phyloP scores from a whole-genome alignment of 345 rosid genomes.

The Bruguiera parviflora region DNA sequence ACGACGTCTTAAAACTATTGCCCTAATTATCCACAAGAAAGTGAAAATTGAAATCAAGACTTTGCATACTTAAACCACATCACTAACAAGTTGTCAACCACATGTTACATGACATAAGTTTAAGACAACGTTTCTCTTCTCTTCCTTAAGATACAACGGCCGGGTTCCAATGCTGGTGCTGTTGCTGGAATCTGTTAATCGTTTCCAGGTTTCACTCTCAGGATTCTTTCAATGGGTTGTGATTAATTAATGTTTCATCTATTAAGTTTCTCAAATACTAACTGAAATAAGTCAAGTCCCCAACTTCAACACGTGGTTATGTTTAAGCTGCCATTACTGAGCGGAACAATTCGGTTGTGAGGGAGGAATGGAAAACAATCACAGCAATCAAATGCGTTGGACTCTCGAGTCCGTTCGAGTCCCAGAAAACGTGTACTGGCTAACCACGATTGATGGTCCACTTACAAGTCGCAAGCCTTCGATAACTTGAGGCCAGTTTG shows the following conservation, averaged over 20 bases:
- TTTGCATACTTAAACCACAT: too few relatives aligned
- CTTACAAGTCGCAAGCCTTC: slow-evolving; percentile 8
- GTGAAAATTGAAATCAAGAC: too few relatives aligned
- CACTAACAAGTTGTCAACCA: not conserved
- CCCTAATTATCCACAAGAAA: too few relatives aligned
- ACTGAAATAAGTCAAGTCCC: not conserved
- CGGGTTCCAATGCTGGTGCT: not conserved
- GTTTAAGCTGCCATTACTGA: not conserved
- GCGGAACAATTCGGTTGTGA: too few relatives aligned
- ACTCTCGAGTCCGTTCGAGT: not conserved
- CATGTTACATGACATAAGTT: not conserved
- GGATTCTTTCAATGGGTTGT: too few relatives aligned
- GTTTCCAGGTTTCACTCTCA: too few relatives aligned
- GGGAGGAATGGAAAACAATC: too few relatives aligned
- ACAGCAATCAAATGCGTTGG: not conserved
- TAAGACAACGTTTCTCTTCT: not conserved
- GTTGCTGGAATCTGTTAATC: too few relatives aligned
- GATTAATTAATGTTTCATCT: too few relatives aligned
- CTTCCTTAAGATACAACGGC: not conserved
- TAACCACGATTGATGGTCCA: slow-evolving; percentile 8
- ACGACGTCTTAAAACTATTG: too few relatives aligned
- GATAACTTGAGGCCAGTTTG: not conserved
- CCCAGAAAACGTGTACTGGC: not conserved
- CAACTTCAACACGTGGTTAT: too few relatives aligned
- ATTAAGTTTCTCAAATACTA: too few relatives aligned